These are phyloP conservation scores for Diaporthe capsici DNA, from an alignment of 2,329 filamentous ascomycete species.

Conservation along the genomic window DNA sequence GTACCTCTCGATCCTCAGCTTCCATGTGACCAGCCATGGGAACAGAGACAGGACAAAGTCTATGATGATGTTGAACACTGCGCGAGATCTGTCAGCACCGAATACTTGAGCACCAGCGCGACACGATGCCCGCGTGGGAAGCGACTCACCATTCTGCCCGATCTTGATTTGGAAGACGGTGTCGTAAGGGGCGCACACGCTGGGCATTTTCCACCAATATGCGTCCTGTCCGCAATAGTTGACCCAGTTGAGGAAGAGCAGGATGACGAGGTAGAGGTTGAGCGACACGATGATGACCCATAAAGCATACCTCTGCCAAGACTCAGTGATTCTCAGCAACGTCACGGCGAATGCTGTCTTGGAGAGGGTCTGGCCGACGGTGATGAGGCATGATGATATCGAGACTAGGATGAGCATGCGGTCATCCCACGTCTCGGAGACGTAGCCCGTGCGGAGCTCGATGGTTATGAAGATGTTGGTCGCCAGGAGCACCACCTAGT, in stretches of 20 bases:
- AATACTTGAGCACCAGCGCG: neutral
- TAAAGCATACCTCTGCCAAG: constrained; percentile 57
- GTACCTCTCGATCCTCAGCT: constrained; percentile 60
- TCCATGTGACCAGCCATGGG: constrained; percentile 64
- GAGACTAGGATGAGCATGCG: constrained; percentile 68
- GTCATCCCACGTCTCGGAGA: constrained; percentile 62
- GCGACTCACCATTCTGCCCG: constrained; percentile 62
- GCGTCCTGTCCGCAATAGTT: constrained; percentile 58
- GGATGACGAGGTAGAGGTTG: constrained; percentile 62
- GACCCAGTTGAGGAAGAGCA: constrained; percentile 64
- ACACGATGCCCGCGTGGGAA: neutral
- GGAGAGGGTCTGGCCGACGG: constrained; percentile 53
- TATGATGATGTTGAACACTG: constrained; percentile 68
- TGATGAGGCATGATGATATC: constrained; percentile 54
- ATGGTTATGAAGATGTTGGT: constrained; percentile 62
- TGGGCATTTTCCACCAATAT: constrained; percentile 60
- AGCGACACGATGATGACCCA: constrained; percentile 65
- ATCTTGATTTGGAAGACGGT: constrained; percentile 63
- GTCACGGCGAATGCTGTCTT: constrained; percentile 56
- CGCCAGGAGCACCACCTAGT: constrained; percentile 56
- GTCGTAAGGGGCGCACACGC: constrained; percentile 57
- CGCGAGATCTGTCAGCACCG: neutral
- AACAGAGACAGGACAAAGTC: constrained; percentile 65
- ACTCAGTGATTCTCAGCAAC: constrained; percentile 58
- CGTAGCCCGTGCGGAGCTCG: constrained; percentile 65